A percentile compares a stretch with the other conserved stretches of the same genome.
Conservation (phyloP, 1,284 basidiomycete genomes). For the Leccinum ponderosum region DNA sequence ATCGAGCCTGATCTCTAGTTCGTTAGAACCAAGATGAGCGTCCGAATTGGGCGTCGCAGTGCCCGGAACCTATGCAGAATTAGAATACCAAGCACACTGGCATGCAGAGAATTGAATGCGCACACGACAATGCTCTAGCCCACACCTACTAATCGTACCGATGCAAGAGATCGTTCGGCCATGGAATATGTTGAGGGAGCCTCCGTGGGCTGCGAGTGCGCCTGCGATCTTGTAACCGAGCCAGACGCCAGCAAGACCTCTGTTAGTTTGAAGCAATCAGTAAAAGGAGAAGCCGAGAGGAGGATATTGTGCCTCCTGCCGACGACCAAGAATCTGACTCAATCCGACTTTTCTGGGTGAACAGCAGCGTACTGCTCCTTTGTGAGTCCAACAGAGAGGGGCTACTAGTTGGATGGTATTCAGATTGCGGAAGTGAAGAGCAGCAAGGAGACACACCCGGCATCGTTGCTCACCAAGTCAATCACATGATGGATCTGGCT, state of each 20-base stretch:
- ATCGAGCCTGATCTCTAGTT: slow-evolving; percentile 92
- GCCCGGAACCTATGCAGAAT: slow-evolving; percentile 66
- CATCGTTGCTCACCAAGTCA: slow-evolving; percentile 74
- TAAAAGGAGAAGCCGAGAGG: slow-evolving; percentile 2
- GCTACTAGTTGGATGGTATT: slow-evolving; percentile 10
- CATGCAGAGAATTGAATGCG: not conserved
- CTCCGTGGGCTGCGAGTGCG: slow-evolving; percentile 75
- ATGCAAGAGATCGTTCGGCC: slow-evolving; percentile 62
- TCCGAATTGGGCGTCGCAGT: slow-evolving; percentile 53
- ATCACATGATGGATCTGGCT: slow-evolving; percentile 81
- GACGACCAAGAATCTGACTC: slow-evolving; percentile 82
- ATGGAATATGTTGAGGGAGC: slow-evolving; percentile 66
- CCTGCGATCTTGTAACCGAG: slow-evolving; percentile 93
- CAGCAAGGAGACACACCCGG: slow-evolving; percentile 57
- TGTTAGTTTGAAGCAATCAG: slow-evolving; percentile 23
- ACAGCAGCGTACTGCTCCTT: slow-evolving; percentile 81
- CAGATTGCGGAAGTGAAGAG: not conserved
- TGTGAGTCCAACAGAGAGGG: slow-evolving; percentile 71
- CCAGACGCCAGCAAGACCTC: slow-evolving; percentile 87
- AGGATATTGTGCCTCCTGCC: slow-evolving; percentile 62
- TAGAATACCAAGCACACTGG: not conserved
- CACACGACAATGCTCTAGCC: slow-evolving; percentile 93
- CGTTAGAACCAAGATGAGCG: slow-evolving; percentile 59
- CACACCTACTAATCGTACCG: slow-evolving; percentile 77
- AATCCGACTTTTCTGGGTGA: slow-evolving; percentile 62